Conservation (phyloP, 352 stramenopile genomes). For the Phytophthora cryptogea region DNA sequence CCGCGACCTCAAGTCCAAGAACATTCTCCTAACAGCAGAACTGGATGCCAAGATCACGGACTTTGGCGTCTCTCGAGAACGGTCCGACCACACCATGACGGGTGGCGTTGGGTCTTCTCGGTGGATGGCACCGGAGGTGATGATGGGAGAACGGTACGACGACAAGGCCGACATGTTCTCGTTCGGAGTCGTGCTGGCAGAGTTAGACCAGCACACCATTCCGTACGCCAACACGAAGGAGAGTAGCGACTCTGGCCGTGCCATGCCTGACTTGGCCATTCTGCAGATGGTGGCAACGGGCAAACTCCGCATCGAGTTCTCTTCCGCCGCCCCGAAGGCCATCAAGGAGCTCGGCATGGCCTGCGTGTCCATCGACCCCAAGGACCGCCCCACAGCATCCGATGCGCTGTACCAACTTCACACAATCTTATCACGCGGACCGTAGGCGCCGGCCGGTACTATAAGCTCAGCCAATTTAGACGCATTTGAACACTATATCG, state of each 20-base stretch:
- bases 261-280: slow-evolving; percentile 41
- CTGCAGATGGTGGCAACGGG: slow-evolving; percentile 55
- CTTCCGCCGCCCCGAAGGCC: slow-evolving; percentile 16
- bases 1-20: slow-evolving; percentile 42
- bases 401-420: slow-evolving; percentile 51
- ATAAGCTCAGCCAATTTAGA: slow-evolving; percentile 30
- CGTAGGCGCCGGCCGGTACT: slow-evolving; percentile 23
- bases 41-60: slow-evolving; percentile 41
- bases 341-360: slow-evolving; percentile 36
- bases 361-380: slow-evolving; percentile 46
- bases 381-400: slow-evolving; percentile 38
- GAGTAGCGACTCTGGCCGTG: slow-evolving; percentile 19
- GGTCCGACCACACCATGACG: slow-evolving; percentile 41
- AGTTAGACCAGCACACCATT: slow-evolving; percentile 40
- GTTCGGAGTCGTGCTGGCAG: slow-evolving; percentile 47
- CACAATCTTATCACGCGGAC: slow-evolving; percentile 29
- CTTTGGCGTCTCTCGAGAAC: slow-evolving; percentile 45
- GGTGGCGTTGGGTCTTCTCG: slow-evolving; percentile 41
- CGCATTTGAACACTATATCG: background rate
- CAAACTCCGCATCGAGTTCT: slow-evolving; percentile 46
- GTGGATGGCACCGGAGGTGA: slow-evolving; percentile 53
- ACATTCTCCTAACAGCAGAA: slow-evolving; percentile 35
- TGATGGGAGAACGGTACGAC: slow-evolving; percentile 49
- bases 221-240: slow-evolving; percentile 41
- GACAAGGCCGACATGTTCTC: slow-evolving; percentile 56